Evolutionary conservation across 2,329 filamentous ascomycete species (phyloP), one percentile per base, ranked within the genome.

Genomic region (Emergomyces pasteurianus): DNA sequence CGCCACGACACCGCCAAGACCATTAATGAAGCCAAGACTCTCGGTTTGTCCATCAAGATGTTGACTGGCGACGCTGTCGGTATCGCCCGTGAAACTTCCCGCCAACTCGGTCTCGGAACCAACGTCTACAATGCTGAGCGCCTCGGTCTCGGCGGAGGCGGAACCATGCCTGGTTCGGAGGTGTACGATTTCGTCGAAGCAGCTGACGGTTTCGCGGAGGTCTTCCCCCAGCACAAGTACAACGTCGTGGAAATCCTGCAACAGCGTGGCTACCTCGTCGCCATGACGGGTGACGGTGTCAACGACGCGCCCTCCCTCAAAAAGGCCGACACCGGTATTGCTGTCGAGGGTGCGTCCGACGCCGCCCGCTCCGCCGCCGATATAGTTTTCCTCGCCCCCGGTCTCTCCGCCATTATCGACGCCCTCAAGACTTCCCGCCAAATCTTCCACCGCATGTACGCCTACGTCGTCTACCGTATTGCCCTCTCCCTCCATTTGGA

Each of bases 391-490:
- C 84, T 95, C 73, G 90, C 89, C 68, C 90, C 90, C 60, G 91
- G 90, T 80, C 86, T 95, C 64, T 91, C 90, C 76, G 89, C 90
- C 65, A 95, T 95, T 75, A 95, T 95, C 70, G 90, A 95, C 74
- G 90, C 90, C 63, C 83, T 95, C 68, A 95, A 95, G 81, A 95
- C 89, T 67, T 92, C 90, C 38, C 89, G 91, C 70, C 90, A 95
- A 76, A 95, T 96, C 75, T 95, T 95, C 82, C 90, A 95, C 79
- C 89, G 91, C 70, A 95, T 96, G 90, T 94, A 95, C 79, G 88
- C 90, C 63, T 96, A 95, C 80, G 89, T 96, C 67, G 88, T 95
- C 70, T 95, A 95, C 81, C 89, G 91, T 83, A 95, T 96, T 71
- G 90, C 91, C 56, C 79, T 96, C 70, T 95, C 90, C 18, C 85